Evolutionary conservation across 768 basidiomycete genomes (phyloP).

Genomic region (Gymnopilus dilepis): DNA sequence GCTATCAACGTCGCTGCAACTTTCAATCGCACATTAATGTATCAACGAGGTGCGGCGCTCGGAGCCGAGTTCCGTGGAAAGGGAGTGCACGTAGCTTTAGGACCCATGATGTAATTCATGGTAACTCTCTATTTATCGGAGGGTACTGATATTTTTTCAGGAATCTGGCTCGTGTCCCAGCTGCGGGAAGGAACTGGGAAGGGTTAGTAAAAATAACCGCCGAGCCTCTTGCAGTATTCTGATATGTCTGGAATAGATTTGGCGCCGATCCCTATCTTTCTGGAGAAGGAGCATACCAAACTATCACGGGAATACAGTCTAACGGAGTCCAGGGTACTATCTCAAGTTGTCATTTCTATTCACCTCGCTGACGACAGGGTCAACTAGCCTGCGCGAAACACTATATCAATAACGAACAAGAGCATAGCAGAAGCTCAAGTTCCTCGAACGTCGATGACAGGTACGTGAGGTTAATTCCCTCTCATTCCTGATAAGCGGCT

Average conservation of each 20-base stretch:
- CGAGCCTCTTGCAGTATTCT: neutral
- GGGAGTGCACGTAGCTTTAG: slow-evolving; percentile 60
- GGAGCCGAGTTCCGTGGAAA: slow-evolving; percentile 66
- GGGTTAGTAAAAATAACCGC: slow-evolving; percentile 33
- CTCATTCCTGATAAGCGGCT: neutral
- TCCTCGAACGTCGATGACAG: slow-evolving; percentile 51
- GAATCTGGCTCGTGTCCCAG: slow-evolving; percentile 51
- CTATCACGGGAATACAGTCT: slow-evolving; percentile 56
- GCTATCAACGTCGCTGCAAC: slow-evolving; percentile 59
- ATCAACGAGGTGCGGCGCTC: slow-evolving; percentile 58
- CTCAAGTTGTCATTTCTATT: neutral
- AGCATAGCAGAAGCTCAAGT: slow-evolving; percentile 48
- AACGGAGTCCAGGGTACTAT: slow-evolving; percentile 51
- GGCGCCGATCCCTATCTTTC: slow-evolving; percentile 59
- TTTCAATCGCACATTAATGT: slow-evolving; percentile 61
- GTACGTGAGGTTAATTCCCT: slow-evolving; percentile 26
- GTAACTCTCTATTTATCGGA: neutral
- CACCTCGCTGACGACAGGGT: neutral
- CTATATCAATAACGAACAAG: slow-evolving; percentile 54
- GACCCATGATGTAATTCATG: slow-evolving; percentile 50
- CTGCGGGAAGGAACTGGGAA: slow-evolving; percentile 59
- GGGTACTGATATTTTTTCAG: slow-evolving; percentile 25
- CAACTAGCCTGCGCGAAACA: slow-evolving; percentile 46
- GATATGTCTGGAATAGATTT: slow-evolving; percentile 34
- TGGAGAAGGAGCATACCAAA: slow-evolving; percentile 60